A percentile compares a stretch with the other conserved stretches of the same genome.
Conservation (phyloP, 208 protist genomes). For the Sergeia podlipaevii region DNA sequence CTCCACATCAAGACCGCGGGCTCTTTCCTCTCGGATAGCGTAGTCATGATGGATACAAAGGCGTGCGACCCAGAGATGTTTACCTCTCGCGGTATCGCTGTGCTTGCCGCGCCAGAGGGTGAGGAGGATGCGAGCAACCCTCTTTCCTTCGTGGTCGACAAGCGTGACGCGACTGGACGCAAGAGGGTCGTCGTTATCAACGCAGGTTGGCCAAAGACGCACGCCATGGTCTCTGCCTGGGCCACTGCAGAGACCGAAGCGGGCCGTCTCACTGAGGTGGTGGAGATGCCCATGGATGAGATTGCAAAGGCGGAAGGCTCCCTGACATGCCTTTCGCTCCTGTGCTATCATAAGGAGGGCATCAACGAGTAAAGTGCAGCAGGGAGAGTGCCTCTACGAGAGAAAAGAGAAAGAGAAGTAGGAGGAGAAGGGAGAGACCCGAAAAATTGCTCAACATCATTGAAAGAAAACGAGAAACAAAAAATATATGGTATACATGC, state of each 20-base stretch:
- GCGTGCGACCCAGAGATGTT: neutral
- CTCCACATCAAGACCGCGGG: slow-evolving; percentile 11
- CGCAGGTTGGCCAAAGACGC: neutral
- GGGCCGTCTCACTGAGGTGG: slow-evolving; percentile 1
- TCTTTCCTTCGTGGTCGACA: slow-evolving; percentile 6
- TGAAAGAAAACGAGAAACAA: no score
- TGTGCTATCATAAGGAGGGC: slow-evolving; percentile 9
- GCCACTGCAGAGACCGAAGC: neutral
- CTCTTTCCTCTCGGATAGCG: slow-evolving; percentile 1
- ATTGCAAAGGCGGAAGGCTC: slow-evolving; percentile 15
- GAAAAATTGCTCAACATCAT: neutral
- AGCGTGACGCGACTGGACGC: slow-evolving; percentile 1
- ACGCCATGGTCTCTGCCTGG: neutral
- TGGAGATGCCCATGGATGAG: slow-evolving; percentile 6
- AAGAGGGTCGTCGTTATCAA: slow-evolving; percentile 6
- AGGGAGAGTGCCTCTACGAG: neutral
- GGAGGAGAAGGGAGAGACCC: neutral
- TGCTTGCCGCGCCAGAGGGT: slow-evolving; percentile 2
- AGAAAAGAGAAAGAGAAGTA: neutral
- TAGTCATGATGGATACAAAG: slow-evolving; percentile 8
- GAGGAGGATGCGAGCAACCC: slow-evolving; percentile 11
- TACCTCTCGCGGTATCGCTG: slow-evolving; percentile 6
- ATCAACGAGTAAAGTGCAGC: neutral
- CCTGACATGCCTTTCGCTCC: slow-evolving; percentile 14
- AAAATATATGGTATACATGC: no score